phyloP scores from a whole-genome alignment of 2,329 filamentous ascomycete genomes.

The Phymatotrichopsis omnivora region DNA sequence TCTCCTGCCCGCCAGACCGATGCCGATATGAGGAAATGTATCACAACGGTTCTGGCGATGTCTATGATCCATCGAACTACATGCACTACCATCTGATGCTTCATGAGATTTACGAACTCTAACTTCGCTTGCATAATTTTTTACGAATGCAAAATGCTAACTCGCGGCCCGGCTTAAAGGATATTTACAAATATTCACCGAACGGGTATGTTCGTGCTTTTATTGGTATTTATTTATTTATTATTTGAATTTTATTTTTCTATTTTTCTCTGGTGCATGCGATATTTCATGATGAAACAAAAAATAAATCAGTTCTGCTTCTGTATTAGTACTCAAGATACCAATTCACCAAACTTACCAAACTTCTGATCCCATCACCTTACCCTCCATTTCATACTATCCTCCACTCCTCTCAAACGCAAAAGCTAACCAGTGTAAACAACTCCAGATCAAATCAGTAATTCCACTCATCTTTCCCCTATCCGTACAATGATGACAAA shows the following conservation, averaged over 20 bases:
- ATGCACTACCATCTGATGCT: constrained; percentile 56
- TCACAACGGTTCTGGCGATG: constrained; percentile 26
- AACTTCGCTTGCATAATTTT: constrained; percentile 4
- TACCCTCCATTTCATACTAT: constrained; percentile 2
- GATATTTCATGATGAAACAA: constrained; percentile 40
- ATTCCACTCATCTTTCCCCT: constrained; percentile 13
- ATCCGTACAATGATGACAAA: constrained; percentile 45
- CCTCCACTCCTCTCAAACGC: constrained; percentile 14
- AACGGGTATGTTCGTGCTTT: background rate
- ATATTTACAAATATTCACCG: background rate
- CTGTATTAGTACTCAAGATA: constrained; percentile 50
- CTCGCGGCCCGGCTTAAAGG: background rate
- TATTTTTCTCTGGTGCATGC: constrained; percentile 9
- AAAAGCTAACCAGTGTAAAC: background rate
- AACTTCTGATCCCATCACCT: constrained; percentile 30
- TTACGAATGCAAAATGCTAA: constrained; percentile 1
- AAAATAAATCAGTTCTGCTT: constrained; percentile 53
- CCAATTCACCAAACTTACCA: constrained; percentile 47
- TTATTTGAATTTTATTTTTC: constrained; percentile 1
- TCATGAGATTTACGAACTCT: constrained; percentile 11
- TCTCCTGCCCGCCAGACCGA: too few species aligned
- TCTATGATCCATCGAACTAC: constrained; percentile 34
- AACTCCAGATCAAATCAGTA: constrained; percentile 31
- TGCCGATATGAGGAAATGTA: constrained; percentile 23
- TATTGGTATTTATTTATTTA: constrained; percentile 4